phyloP scores from a whole-genome alignment of 306 rosid species.

The Quercus alba region DNA sequence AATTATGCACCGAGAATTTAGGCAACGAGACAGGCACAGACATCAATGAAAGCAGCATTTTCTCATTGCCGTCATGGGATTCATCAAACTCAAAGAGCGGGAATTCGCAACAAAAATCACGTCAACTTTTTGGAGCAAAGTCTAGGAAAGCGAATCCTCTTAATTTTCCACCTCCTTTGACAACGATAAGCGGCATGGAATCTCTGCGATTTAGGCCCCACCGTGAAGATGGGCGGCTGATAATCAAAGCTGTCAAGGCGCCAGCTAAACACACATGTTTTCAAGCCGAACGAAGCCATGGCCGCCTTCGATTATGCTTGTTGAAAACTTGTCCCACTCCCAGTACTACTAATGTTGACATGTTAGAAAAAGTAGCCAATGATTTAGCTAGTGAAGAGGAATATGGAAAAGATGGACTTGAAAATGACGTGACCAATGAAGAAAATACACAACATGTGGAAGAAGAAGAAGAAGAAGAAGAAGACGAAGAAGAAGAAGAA shows the following conservation, averaged over 20 bases:
- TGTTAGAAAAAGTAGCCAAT: slow-evolving; percentile 1
- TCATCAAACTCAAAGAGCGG: neutral
- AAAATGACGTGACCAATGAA: slow-evolving; percentile 18
- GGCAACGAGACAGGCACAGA: slow-evolving; percentile 86
- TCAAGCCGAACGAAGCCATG: slow-evolving; percentile 68
- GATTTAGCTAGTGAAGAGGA: slow-evolving; percentile 14
- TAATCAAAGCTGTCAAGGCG: slow-evolving; percentile 61
- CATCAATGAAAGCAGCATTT: slow-evolving; percentile 43
- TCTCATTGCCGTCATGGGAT: slow-evolving; percentile 22
- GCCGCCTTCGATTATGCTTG: slow-evolving; percentile 76
- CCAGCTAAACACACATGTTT: slow-evolving; percentile 43
- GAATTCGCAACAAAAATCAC: slow-evolving; percentile 16
- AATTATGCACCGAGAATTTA: slow-evolving; percentile 77
- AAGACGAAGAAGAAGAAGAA: neutral
- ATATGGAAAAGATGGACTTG: slow-evolving; percentile 17
- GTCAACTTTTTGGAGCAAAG: slow-evolving; percentile 18
- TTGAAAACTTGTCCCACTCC: slow-evolving; percentile 5
- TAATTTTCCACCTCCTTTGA: slow-evolving; percentile 88
- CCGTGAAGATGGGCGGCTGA: slow-evolving; percentile 73
- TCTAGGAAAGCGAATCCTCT: slow-evolving; percentile 31
- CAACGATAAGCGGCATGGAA: slow-evolving; percentile 75
- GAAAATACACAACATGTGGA: neutral
- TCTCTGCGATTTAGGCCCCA: slow-evolving; percentile 60
- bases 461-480: slow-evolving; percentile 12
- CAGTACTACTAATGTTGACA: slow-evolving; percentile 30